Conservation (phyloP, 1,284 basidiomycete species). For the Tilletia indica region DNA sequence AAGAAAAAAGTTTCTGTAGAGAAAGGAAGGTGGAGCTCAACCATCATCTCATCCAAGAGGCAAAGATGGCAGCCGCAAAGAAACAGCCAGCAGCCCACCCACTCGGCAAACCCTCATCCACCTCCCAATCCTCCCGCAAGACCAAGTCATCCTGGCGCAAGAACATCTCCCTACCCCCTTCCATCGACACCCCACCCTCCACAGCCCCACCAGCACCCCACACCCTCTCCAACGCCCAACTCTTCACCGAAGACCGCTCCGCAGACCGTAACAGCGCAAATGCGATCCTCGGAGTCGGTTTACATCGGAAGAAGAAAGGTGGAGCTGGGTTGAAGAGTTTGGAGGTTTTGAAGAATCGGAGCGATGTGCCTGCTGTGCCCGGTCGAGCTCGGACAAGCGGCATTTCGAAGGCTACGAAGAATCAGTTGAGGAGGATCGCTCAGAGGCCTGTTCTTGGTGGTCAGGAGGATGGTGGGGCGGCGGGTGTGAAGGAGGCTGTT, state of each 20-base stretch:
- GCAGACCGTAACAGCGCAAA: constrained; percentile 18
- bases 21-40: no score
- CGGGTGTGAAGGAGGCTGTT: constrained; percentile 2
- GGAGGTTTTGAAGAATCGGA: constrained; percentile 18
- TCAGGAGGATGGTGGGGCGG: constrained; percentile 23
- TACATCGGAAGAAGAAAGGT: background rate
- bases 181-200: constrained; percentile 20
- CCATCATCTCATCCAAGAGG: no score
- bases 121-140: constrained; percentile 71
- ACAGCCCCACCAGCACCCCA: constrained; percentile 16
- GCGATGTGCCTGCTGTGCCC: constrained; percentile 17
- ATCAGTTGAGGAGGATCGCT: constrained; percentile 21
- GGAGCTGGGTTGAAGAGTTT: constrained; percentile 21
- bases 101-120: background rate
- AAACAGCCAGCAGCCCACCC: background rate
- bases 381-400: background rate
- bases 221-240: background rate
- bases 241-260: constrained; percentile 24
- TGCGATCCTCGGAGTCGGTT: background rate
- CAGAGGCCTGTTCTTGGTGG: constrained; percentile 19
- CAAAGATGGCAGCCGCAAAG: background rate
- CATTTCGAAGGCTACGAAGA: constrained; percentile 23
- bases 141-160: constrained; percentile 91
- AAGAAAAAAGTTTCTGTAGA: no score
- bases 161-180: constrained; percentile 59